Percentiles rank a stretch among this genome's conserved stretches.
Evolutionary conservation across 75 land plant genomes (phyloP).

Genomic region (Cunninghamia lanceolata): DNA sequence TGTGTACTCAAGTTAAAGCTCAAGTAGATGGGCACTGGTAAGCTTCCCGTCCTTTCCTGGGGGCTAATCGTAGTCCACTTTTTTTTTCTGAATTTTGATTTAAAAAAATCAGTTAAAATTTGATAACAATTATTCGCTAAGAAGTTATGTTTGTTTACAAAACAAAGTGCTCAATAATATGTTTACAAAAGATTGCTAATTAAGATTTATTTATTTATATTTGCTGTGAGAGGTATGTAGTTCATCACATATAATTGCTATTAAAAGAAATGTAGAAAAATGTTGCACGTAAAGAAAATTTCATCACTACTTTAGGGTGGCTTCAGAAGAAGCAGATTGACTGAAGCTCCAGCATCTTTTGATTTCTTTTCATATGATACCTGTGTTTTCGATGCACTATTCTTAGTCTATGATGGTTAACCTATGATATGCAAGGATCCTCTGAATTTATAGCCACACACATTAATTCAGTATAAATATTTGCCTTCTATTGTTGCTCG

Average conservation of each 20-base stretch:
- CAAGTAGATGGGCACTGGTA: conserved; percentile 95
- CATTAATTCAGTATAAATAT: background rate
- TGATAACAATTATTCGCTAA: background rate
- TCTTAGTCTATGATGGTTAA: background rate
- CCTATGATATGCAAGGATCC: background rate
- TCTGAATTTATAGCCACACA: background rate
- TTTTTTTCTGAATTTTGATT: background rate
- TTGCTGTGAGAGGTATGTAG: background rate
- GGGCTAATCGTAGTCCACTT: background rate
- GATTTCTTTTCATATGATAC: background rate
- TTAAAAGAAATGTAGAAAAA: background rate
- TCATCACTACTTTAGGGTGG: background rate
- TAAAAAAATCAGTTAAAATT: background rate
- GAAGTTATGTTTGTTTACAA: background rate
- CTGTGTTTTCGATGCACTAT: background rate
- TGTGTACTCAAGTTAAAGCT: conserved; percentile 80
- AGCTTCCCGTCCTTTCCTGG: background rate
- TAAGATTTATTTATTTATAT: background rate
- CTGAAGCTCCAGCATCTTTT: background rate
- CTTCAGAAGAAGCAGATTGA: background rate
- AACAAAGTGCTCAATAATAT: background rate
- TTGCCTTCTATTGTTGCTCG: background rate
- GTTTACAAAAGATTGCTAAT: background rate
- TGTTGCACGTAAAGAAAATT: background rate
- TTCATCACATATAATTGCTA: background rate